Base-by-base conservation (phyloP, 495 filamentous ascomycete species). In the Umbilicaria muhlenbergii region DNA sequence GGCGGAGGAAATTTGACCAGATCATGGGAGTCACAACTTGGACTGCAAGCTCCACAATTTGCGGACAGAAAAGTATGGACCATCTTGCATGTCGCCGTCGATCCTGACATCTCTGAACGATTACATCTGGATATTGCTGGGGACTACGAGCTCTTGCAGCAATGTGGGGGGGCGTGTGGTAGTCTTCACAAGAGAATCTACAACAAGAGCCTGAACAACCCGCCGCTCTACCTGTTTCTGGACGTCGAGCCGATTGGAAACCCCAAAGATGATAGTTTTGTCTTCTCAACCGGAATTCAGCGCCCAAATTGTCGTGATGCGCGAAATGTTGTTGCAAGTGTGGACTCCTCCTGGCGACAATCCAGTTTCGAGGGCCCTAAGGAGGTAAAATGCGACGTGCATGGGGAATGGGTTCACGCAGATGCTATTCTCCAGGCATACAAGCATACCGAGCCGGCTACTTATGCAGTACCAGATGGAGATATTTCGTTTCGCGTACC, bases 81-180 rank as follows among this genome's bases (percentile, higher is more conserved):
- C 33, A 42, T 56, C 11, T 48, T 71, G 7, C 43, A 48, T 0
- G 49, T 75, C 37, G 42, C 52, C 16, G 51, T 58, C 39, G 39
- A 51, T 1, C 53, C 63, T 43, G 36, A 57, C 3, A 43, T 58
- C 18, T 46, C 55, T 10, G 32, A 52, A 28, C 48, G 41, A 14
- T 53, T 73, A 15, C 64, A 66, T 17, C 17, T 49, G 0, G 62
- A 74, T 38, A 54, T 86, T 15, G 48, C 46, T 3, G 82, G 83
- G 1, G 52, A 43, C 0, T 89, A 86, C 53, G 34, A 60, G 1
- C 61, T 69, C 13, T 55, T 71, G 8, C 74, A 69, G 2, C 46
- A 75, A 2, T 93, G 86, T 52, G 86, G 82, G 13, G 85, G 77
- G 3, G 70, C 86, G 0, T 67, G 61, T 35, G 62, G 67, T 7